Evolutionary conservation across 495 filamentous ascomycete species (phyloP).

Genomic region (Monascus purpureus): DNA sequence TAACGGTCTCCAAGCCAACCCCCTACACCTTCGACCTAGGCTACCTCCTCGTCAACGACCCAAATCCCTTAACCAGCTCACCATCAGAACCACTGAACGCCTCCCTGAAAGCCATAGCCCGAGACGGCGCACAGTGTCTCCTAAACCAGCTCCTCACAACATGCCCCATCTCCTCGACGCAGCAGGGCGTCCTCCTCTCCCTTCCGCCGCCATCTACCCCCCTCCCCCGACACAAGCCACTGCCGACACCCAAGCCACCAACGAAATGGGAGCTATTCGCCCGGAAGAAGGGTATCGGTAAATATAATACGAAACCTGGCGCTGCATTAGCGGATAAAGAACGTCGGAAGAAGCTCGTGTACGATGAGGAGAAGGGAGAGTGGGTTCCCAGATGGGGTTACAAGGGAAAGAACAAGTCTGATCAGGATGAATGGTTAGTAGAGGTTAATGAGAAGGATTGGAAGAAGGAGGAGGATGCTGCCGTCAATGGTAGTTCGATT

Average conservation of each 20-base stretch:
- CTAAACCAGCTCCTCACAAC: conserved; percentile 81
- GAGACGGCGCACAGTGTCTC: conserved; percentile 76
- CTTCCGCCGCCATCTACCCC: conserved; percentile 55
- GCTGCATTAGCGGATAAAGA: conserved; percentile 34
- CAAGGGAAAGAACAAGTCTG: conserved; percentile 77
- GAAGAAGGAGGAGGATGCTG: conserved; percentile 46
- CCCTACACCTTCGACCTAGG: conserved; percentile 90
- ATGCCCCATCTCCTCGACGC: conserved; percentile 55
- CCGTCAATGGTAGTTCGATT: conserved; percentile 44
- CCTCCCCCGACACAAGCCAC: conserved; percentile 79
- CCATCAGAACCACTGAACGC: conserved; percentile 23
- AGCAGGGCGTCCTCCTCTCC: conserved; percentile 55
- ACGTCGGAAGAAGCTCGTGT: conserved; percentile 67
- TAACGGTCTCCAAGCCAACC: conserved; percentile 66
- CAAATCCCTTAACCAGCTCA: conserved; percentile 55
- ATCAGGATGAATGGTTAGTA: conserved; percentile 69
- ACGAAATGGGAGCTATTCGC: conserved; percentile 96
- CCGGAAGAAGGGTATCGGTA: conserved; percentile 81
- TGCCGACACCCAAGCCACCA: conserved; percentile 62
- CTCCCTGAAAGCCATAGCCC: conserved; percentile 51
- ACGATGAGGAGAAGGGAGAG: conserved; percentile 71
- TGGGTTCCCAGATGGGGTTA: conserved; percentile 93
- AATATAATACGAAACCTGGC: conserved; percentile 28
- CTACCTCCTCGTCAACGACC: conserved; percentile 66
- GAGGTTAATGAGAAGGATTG: conserved; percentile 70